Base-by-base conservation (phyloP, 805 yeast species). In the Saturnispora besseyi region DNA sequence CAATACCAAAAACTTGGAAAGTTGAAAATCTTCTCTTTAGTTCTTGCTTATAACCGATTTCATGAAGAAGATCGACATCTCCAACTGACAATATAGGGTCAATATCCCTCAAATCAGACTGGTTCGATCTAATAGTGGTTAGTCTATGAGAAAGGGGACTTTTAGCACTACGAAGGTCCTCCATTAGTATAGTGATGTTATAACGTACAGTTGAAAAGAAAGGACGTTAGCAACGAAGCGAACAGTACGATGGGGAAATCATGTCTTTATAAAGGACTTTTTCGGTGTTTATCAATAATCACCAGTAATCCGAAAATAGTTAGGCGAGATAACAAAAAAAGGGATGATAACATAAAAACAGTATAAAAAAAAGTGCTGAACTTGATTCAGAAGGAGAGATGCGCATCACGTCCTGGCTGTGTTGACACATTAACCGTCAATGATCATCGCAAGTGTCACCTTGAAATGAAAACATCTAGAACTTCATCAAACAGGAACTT, bases 41-140 rank as follows among this genome's bases (percentile, higher is more conserved):
- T 60, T 82, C 87, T 59, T 76, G 83, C 61, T 78, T 78, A 63
- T 79, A 81, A 38, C 85, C 85, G 49, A 84, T 76, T 53, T 79
- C 78, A 15, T 72, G 75, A 51, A 76, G 64, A 44, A 71, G 62
- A 38, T 68, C 68, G 29, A 53, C 65, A 54, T 62, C 68, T n/a
- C 55, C 59, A 8, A 29, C 55, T 5, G 63, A 59, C 13, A 51
- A 49, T 33, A 50, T 54, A 13, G 68, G 61, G 50, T 64, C 63
- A 41, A 64, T 62, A n/a, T 57, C 52, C 42, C 68, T 56, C 11
- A 62, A 32, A 0, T 54, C 57, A 10, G 67, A 54, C 53, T 60
- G 60, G n/a, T 50, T 32, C 2, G 60, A 52, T n/a, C 47, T 50
- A 37, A 62, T 62, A 13, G 51, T 55, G 5, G 57, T 51, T 6